Conservation (phyloP, 2,329 filamentous ascomycete species). For the Neofusicoccum laricinum region DNA sequence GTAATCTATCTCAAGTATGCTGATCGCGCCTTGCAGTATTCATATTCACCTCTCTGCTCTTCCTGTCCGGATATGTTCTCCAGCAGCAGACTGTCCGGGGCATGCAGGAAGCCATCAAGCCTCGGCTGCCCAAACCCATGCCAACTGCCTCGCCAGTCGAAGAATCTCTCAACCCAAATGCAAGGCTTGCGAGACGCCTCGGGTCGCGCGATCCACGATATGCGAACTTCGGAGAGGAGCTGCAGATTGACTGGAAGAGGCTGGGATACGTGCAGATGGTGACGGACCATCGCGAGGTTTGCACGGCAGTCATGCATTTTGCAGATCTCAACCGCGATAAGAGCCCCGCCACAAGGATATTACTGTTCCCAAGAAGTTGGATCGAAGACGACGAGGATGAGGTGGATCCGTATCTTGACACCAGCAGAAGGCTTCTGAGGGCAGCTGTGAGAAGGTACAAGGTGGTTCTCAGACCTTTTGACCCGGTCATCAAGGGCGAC, state of each 20-base stretch:
- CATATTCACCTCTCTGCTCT: slow-evolving; percentile 76
- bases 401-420: slow-evolving; percentile 42
- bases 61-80: slow-evolving; percentile 81
- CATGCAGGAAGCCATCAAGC: slow-evolving; percentile 70
- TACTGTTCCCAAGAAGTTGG: slow-evolving; percentile 45
- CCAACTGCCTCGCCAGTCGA: slow-evolving; percentile 30
- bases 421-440: slow-evolving; percentile 43
- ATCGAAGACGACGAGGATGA: slow-evolving; percentile 34
- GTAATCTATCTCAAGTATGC: background rate
- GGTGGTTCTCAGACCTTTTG: slow-evolving; percentile 44
- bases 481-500: slow-evolving; percentile 34
- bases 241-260: slow-evolving; percentile 43
- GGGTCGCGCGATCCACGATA: slow-evolving; percentile 19
- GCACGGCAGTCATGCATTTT: slow-evolving; percentile 50
- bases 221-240: slow-evolving; percentile 15
- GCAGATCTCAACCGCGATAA: slow-evolving; percentile 44
- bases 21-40: slow-evolving; percentile 49
- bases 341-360: slow-evolving; percentile 43
- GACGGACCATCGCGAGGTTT: slow-evolving; percentile 45
- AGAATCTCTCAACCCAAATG: slow-evolving; percentile 8
- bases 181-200: slow-evolving; percentile 3
- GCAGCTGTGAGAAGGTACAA: slow-evolving; percentile 46
- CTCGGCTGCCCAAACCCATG: slow-evolving; percentile 44
- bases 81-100: slow-evolving; percentile 82
- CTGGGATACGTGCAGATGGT: slow-evolving; percentile 50